These are phyloP conservation scores for Solanum megistacrolobum DNA, from an alignment of 257 asterid species.

Conservation along the genomic window DNA sequence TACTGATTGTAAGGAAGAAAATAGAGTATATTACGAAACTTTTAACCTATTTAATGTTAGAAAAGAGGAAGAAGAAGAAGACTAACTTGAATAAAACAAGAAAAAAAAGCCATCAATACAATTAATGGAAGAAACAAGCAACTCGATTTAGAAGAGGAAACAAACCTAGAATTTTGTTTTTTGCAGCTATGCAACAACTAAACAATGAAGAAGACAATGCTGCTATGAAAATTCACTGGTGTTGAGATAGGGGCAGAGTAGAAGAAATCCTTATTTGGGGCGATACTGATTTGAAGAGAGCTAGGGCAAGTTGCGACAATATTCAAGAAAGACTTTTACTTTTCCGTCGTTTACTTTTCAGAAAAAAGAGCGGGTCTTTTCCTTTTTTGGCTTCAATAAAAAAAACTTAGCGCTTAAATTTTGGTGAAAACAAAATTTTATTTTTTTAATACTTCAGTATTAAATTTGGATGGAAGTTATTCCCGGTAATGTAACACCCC, in stretches of 20 bases:
- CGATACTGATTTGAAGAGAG: background rate
- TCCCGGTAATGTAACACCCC: background rate
- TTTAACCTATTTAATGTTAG: background rate
- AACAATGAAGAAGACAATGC: background rate
- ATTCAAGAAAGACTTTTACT: background rate
- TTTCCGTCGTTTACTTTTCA: too few species aligned
- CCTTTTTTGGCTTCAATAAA: background rate
- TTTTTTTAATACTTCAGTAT: background rate
- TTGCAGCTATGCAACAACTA: background rate
- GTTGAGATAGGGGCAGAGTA: background rate
- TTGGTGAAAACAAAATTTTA: background rate
- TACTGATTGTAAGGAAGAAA: too few species aligned
- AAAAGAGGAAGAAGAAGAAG: background rate
- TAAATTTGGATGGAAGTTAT: background rate
- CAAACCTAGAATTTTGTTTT: too few species aligned
- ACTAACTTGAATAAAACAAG: background rate
- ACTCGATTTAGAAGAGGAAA: background rate
- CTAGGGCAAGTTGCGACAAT: background rate
- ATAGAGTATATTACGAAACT: too few species aligned
- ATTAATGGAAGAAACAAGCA: too few species aligned
- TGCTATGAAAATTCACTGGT: too few species aligned
- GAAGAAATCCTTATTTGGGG: background rate
- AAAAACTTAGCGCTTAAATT: background rate
- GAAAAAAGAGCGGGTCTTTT: background rate
- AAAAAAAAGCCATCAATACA: background rate